phyloP scores from a whole-genome alignment of 2,329 filamentous ascomycete species.

The Alternaria arborescens region DNA sequence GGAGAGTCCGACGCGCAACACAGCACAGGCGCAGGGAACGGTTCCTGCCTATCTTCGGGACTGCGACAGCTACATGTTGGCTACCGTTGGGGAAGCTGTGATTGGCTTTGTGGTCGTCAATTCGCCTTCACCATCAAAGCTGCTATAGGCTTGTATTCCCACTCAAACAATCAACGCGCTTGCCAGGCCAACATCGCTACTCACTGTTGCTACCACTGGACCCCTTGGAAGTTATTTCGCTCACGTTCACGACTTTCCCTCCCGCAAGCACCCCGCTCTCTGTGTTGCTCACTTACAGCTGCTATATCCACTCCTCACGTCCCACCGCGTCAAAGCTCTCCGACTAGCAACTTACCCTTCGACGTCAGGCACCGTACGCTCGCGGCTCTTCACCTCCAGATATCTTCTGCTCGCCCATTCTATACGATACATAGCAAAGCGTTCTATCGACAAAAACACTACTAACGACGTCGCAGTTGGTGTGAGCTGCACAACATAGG shows the following conservation, averaged over 20 bases:
- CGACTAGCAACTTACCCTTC: conserved; percentile 5
- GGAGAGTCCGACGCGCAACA: conserved; percentile 8
- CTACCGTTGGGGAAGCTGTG: background rate
- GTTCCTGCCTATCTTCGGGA: background rate
- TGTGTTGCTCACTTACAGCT: conserved; percentile 7
- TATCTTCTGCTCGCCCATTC: background rate
- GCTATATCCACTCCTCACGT: conserved; percentile 3
- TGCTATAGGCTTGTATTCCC: conserved; percentile 20
- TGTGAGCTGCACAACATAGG: conserved; percentile 9
- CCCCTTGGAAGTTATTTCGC: conserved; percentile 25
- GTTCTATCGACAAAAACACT: background rate
- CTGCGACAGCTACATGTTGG: background rate
- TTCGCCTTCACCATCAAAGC: conserved; percentile 25
- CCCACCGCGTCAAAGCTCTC: conserved; percentile 14
- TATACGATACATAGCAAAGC: background rate
- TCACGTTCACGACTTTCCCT: conserved; percentile 21
- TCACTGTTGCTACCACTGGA: conserved; percentile 21
- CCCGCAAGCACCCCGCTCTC: conserved; percentile 3
- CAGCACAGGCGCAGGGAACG: background rate
- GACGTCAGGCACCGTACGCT: conserved; percentile 3
- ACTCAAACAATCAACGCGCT: conserved; percentile 26
- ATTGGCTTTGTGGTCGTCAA: conserved; percentile 12
- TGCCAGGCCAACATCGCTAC: conserved; percentile 19
- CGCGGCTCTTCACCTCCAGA: background rate
- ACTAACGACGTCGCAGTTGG: background rate